Conservation (phyloP, 106 monocot species). For the Acorus calamus region DNA sequence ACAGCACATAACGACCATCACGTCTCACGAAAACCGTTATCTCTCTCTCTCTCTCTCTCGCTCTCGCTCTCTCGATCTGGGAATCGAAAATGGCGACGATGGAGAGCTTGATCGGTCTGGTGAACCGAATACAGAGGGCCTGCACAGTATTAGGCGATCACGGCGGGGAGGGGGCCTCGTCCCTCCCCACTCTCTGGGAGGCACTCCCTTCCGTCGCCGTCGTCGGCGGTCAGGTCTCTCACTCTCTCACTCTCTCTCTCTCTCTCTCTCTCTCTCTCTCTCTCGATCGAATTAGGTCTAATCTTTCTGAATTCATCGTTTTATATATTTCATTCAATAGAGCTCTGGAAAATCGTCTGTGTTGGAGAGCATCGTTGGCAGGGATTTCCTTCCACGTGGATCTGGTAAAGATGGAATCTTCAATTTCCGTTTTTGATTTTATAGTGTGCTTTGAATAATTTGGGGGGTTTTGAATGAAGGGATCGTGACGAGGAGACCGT, state of each 20-base stretch:
- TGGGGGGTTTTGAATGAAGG: conserved; percentile 12
- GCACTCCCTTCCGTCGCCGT: conserved; percentile 77
- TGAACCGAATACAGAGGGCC: conserved; percentile 84
- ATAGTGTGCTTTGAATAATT: no score
- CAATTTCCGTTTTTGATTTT: neutral
- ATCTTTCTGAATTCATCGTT: neutral
- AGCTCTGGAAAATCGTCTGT: conserved; percentile 95
- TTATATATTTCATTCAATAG: conserved; percentile 10
- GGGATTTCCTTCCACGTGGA: conserved; percentile 89
- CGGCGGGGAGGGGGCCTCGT: conserved; percentile 46
- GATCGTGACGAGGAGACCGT: conserved; percentile 46
- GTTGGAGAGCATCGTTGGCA: conserved; percentile 89
- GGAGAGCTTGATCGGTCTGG: conserved; percentile 84
- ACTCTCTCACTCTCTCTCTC: neutral
- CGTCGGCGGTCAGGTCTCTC: conserved; percentile 63
- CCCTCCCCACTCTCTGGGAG: conserved; percentile 50
- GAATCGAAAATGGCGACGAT: conserved; percentile 44
- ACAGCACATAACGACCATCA: no score
- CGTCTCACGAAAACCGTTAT: neutral
- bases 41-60: neutral
- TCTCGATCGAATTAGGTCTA: neutral
- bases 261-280: no score
- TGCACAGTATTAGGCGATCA: conserved; percentile 93
- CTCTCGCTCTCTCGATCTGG: neutral
- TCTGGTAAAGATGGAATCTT: conserved; percentile 41